phyloP scores from a whole-genome alignment of 2,329 filamentous ascomycete genomes.

The Cercospora nicotianae region DNA sequence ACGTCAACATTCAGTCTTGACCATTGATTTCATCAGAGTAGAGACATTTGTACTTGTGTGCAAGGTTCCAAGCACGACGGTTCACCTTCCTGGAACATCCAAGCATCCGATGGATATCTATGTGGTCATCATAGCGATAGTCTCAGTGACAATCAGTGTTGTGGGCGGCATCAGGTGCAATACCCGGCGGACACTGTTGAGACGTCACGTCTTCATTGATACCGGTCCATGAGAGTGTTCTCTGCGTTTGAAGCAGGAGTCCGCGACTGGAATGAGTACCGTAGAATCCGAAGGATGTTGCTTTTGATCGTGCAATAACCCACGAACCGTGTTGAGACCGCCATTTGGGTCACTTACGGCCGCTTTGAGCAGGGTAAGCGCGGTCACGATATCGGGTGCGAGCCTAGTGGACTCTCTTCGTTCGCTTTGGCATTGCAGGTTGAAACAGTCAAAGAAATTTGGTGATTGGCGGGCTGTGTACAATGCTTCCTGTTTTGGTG shows the following conservation, averaged over 20 bases:
- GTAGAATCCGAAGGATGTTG: neutral
- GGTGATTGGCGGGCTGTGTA: constrained; percentile 9
- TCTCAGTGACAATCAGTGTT: neutral
- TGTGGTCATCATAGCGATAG: neutral
- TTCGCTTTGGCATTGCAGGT: neutral
- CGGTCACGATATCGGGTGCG: neutral
- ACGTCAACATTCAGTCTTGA: neutral
- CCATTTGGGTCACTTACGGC: neutral
- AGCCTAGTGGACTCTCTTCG: neutral
- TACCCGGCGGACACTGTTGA: neutral
- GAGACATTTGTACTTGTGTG: neutral
- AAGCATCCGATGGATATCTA: neutral
- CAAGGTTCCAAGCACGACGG: neutral
- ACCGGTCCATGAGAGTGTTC: neutral
- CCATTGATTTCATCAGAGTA: neutral
- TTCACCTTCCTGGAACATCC: neutral
- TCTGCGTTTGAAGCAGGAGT: neutral
- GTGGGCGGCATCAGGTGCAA: neutral
- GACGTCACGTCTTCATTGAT: neutral
- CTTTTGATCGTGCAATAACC: neutral
- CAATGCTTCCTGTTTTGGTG: neutral
- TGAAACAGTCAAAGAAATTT: constrained; percentile 4
- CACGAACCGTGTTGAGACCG: neutral
- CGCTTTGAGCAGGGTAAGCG: neutral
- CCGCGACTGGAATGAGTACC: neutral